Evolutionary conservation across 176 grass and related monocot species (phyloP).

Genomic region (Coix lacrymajobi): DNA sequence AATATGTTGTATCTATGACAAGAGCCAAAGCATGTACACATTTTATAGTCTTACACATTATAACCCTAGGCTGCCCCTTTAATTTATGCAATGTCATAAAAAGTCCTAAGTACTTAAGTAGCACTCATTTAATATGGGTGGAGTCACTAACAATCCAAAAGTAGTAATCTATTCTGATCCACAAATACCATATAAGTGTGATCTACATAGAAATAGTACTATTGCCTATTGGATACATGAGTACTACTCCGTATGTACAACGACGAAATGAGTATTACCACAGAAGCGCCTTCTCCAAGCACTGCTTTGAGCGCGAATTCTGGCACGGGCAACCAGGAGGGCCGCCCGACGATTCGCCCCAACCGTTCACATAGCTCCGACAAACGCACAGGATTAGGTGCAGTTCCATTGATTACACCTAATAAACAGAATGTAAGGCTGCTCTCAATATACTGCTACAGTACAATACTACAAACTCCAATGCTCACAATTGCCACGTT

Average conservation of each 20-base stretch:
- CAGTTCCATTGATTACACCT: slow-evolving; percentile 89
- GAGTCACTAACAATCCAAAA: not conserved
- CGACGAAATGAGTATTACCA: slow-evolving; percentile 37
- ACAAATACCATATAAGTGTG: not conserved
- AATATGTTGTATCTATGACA: too few species aligned
- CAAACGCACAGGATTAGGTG: slow-evolving; percentile 80
- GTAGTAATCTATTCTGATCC: not conserved
- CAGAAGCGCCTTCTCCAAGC: slow-evolving; percentile 82
- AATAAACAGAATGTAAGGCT: not conserved
- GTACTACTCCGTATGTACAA: not conserved
- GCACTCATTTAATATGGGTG: not conserved
- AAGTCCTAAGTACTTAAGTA: not conserved
- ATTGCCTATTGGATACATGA: not conserved
- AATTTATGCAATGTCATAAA: not conserved
- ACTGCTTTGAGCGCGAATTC: slow-evolving; percentile 79
- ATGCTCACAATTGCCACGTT: not conserved
- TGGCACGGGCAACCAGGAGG: slow-evolving; percentile 88
- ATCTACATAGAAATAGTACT: not conserved
- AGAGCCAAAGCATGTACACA: not conserved
- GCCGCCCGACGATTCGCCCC: slow-evolving; percentile 57
- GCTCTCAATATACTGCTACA: not conserved
- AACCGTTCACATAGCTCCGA: slow-evolving; percentile 71
- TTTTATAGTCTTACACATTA: not conserved
- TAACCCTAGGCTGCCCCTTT: not conserved
- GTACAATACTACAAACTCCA: not conserved